Conservation (phyloP, 805 yeast species). For the Candida schatavii region DNA sequence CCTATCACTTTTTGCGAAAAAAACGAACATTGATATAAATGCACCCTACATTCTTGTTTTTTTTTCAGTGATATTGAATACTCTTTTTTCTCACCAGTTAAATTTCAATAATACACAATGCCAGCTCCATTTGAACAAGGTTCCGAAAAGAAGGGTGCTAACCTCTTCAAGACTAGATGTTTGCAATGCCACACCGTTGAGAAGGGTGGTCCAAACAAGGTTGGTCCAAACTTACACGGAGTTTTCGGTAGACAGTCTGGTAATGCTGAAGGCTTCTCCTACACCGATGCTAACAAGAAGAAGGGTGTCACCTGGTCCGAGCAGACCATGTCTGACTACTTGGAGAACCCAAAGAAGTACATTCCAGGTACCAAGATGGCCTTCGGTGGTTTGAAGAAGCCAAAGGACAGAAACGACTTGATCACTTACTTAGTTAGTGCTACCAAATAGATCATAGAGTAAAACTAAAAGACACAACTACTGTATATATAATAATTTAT, state of each 20-base stretch:
- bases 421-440: constrained; percentile 71
- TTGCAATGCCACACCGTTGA: constrained; percentile 98
- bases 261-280: constrained; percentile 86
- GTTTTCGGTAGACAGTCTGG: constrained; percentile 91
- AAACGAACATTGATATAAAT: no score
- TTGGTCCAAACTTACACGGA: constrained; percentile 98
- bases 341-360: constrained; percentile 99
- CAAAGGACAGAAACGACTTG: constrained; percentile 97
- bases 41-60: not conserved
- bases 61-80: not conserved
- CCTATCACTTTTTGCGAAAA: not conserved
- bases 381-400: constrained; percentile 98
- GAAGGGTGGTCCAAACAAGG: constrained; percentile 95
- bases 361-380: constrained; percentile 99
- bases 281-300: constrained; percentile 97
- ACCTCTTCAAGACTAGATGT: constrained; percentile 97
- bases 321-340: constrained; percentile 89
- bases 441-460: constrained; percentile 29
- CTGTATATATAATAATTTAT: constrained; percentile 4
- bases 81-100: not conserved
- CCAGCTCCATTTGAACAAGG: constrained; percentile 47
- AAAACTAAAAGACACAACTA: not conserved
- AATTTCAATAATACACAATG: constrained; percentile 20
- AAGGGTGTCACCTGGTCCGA: constrained; percentile 87
- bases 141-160: constrained; percentile 82